Conservation (phyloP, 2,329 filamentous ascomycete genomes). For the Raffaelea deltoideospora region DNA sequence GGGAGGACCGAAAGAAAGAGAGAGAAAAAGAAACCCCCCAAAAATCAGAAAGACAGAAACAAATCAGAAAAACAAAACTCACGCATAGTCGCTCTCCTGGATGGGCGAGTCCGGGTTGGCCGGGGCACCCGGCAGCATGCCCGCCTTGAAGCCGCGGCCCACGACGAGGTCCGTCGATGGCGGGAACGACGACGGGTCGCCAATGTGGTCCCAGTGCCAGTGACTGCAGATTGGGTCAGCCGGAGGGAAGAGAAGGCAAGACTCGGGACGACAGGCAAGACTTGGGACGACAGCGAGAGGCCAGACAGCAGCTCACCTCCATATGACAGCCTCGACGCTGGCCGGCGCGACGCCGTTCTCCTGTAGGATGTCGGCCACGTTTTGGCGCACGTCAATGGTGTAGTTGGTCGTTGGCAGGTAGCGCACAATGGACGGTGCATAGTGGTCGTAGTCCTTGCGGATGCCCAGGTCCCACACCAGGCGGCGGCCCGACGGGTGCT, state of each 20-base stretch:
- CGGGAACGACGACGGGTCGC: constrained; percentile 10
- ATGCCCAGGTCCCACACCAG: constrained; percentile 10
- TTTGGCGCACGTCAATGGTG: neutral
- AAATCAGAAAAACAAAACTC: too few species aligned
- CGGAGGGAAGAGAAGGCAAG: too few species aligned
- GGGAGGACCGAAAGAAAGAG: too few species aligned
- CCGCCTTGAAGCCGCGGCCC: constrained; percentile 11
- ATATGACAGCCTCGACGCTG: constrained; percentile 10
- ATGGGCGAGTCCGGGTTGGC: constrained; percentile 8
- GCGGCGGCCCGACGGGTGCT: constrained; percentile 10
- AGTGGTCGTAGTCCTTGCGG: constrained; percentile 5
- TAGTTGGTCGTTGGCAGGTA: too few species aligned
- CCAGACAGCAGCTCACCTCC: too few species aligned
- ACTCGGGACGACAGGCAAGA: too few species aligned
- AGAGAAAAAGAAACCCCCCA: too few species aligned
- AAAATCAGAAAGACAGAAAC: too few species aligned
- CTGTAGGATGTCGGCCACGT: constrained; percentile 6
- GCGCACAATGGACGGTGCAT: constrained; percentile 1
- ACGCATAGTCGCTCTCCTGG: constrained; percentile 7
- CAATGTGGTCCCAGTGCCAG: constrained; percentile 13
- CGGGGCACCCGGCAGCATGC: constrained; percentile 10
- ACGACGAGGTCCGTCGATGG: constrained; percentile 10
- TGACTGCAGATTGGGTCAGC: constrained; percentile 12
- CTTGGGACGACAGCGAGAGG: too few species aligned
- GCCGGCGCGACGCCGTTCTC: constrained; percentile 7